Conservation (phyloP, 345 rosid genomes). For the Triadica sebifera region DNA sequence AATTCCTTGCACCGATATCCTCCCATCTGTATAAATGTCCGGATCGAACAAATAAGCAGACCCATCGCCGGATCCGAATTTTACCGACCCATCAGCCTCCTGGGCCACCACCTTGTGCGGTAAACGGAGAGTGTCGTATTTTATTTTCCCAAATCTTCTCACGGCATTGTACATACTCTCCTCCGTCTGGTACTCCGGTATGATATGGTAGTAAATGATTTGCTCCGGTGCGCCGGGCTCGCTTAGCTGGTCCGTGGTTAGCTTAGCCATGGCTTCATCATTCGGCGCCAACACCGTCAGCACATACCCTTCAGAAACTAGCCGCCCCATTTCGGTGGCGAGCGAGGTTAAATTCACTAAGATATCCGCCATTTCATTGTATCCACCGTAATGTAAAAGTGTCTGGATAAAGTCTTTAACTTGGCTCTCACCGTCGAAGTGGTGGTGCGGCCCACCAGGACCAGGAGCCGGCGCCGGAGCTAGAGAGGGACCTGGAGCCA, state of each 20-base stretch:
- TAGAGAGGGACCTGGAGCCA: constrained; percentile 92
- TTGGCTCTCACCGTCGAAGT: constrained; percentile 84
- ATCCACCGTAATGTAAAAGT: constrained; percentile 84
- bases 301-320: constrained; percentile 90
- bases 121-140: constrained; percentile 76
- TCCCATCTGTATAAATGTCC: constrained; percentile 86
- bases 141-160: constrained; percentile 52
- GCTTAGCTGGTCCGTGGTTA: constrained; percentile 81
- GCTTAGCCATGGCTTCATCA: constrained; percentile 96
- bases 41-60: constrained; percentile 59
- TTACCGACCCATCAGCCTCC: constrained; percentile 62
- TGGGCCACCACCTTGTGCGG: constrained; percentile 81
- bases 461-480: constrained; percentile 99
- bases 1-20: constrained; percentile 96
- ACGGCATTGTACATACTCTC: constrained; percentile 99
- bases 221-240: constrained; percentile 98
- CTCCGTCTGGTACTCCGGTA: constrained; percentile 96
- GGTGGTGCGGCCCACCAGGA: constrained; percentile 82
- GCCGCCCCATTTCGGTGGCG: constrained; percentile 90
- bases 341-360: constrained; percentile 84
- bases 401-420: constrained; percentile 92
- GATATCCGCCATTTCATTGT: constrained; percentile 96
- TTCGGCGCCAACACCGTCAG: constrained; percentile 90
- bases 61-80: constrained; percentile 50
- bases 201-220: constrained; percentile 77